Evolutionary conservation across 257 asterid genomes (phyloP), one percentile per base, ranked within the genome.

Genomic region (Echites panduratus): DNA sequence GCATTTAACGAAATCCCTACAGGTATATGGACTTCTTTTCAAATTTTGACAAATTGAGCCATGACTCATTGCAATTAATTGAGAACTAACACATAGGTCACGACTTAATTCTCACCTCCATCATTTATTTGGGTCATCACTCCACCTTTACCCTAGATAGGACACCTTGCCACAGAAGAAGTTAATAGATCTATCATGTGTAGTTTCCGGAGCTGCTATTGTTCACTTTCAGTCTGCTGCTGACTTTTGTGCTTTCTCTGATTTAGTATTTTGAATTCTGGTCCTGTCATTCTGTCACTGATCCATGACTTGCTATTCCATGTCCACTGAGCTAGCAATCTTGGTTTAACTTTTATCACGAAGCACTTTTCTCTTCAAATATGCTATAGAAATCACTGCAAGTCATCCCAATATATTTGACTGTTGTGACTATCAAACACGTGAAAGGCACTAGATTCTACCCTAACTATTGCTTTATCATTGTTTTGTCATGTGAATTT

Each of bases 1-100:
- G 81, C 98, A 93, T 87, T 88, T 93, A 74, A 93, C 98, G 16
- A 93, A 93, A 86, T 93, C 98, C 56, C 81, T 93, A 70, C 97
- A 93, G 96, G 98, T 81, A 82, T 45, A 49, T 65, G 70, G 49
- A 50, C 72, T 70, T 49, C 16, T n/a, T n/a, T n/a, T 41, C 40
- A 40, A 11, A 19, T 35, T 32, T 38, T 70, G 20, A 35, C 9
- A 38, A 6, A 10, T 27, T 64, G 32, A 14, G 29, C 14, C 40
- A 52, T 3, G 19, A 50, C 19, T 32, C 41, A 19, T 3, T 29
- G 67, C 67, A 29, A 16, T 61, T 61, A 32, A 22, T 61, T 58
- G 14, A 20, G 7, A 27, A 32, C 40, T 4, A 3, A 4, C 5
- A 40, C 19, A 3, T 4, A 26, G 20, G 0, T 4, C 2, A 12